Evolutionary conservation across 2,329 filamentous ascomycete genomes (phyloP).

Genomic region (Paecilomyces sp.): DNA sequence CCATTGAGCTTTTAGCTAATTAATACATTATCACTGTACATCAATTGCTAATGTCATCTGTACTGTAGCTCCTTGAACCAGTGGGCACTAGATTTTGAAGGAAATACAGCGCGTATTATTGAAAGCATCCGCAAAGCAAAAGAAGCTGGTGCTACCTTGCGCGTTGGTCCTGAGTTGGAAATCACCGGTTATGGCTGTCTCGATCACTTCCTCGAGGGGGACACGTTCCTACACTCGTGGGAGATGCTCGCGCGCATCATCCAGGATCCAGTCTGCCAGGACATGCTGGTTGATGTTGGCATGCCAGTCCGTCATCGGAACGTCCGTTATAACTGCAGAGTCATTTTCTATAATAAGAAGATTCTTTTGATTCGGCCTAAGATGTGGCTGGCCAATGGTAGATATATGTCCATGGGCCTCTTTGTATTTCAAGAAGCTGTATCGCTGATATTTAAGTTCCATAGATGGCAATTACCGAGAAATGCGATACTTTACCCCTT

Average conservation of each 20-base stretch:
- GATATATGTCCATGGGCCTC: too few species aligned
- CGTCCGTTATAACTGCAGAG: conserved; percentile 58
- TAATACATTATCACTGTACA: background rate
- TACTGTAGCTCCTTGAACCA: conserved; percentile 32
- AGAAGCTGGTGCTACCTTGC: conserved; percentile 53
- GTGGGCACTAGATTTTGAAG: conserved; percentile 55
- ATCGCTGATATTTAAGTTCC: background rate
- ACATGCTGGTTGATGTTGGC: conserved; percentile 60
- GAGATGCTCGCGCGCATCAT: conserved; percentile 59
- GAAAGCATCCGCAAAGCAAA: conserved; percentile 57
- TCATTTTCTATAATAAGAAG: conserved; percentile 59
- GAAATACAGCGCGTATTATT: conserved; percentile 57
- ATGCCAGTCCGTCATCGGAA: conserved; percentile 58
- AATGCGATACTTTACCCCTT: conserved; percentile 57
- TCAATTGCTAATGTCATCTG: background rate
- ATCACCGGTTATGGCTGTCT: conserved; percentile 45
- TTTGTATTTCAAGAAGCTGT: background rate
- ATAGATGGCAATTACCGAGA: conserved; percentile 58
- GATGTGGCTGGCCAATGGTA: conserved; percentile 61
- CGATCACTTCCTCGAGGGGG: conserved; percentile 58
- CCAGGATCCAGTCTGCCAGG: conserved; percentile 51
- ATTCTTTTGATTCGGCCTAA: conserved; percentile 68
- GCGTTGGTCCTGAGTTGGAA: conserved; percentile 51
- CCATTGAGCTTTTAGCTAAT: background rate
- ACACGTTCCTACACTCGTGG: conserved; percentile 54